A percentile compares a stretch with the other conserved stretches of the same genome.
phyloP scores from a whole-genome alignment of 2,329 filamentous ascomycete species.

The Hypoxylon sp. region DNA sequence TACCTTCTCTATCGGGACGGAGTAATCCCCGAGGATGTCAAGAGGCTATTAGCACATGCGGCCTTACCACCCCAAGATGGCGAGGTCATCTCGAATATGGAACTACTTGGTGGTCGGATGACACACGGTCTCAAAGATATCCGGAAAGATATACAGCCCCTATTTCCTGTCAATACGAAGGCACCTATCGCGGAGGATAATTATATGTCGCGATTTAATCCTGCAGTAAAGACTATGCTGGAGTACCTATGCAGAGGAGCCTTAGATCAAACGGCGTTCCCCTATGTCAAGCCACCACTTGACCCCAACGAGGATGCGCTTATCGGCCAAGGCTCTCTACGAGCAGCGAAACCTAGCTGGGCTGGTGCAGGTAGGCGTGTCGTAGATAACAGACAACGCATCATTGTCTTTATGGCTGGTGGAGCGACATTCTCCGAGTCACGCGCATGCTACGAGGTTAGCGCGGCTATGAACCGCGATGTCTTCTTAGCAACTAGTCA shows the following conservation, averaged over 20 bases:
- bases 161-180: conserved; percentile 79
- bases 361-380: conserved; percentile 82
- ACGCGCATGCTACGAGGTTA: conserved; percentile 89
- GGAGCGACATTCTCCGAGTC: conserved; percentile 95
- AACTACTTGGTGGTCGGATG: conserved; percentile 83
- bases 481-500: conserved; percentile 92
- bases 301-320: conserved; percentile 73
- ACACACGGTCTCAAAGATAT: conserved; percentile 81
- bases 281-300: conserved; percentile 79
- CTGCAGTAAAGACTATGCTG: conserved; percentile 85
- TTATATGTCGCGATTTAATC: conserved; percentile 88
- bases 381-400: conserved; percentile 86
- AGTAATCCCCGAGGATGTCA: conserved; percentile 85
- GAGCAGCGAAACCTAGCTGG: conserved; percentile 95
- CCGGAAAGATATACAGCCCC: conserved; percentile 72
- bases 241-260: conserved; percentile 79
- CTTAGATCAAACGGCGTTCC: conserved; percentile 77
- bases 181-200: conserved; percentile 78
- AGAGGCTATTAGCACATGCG: conserved; percentile 87
- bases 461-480: conserved; percentile 80
- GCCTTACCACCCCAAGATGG: conserved; percentile 81
- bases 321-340: conserved; percentile 80
- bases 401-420: conserved; percentile 95
- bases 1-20: conserved; percentile 91
- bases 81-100: conserved; percentile 82